Evolutionary conservation across 2,329 filamentous ascomycete species (phyloP), one percentile per base, ranked within the genome.

Genomic region (Hypomyces perniciosus): DNA sequence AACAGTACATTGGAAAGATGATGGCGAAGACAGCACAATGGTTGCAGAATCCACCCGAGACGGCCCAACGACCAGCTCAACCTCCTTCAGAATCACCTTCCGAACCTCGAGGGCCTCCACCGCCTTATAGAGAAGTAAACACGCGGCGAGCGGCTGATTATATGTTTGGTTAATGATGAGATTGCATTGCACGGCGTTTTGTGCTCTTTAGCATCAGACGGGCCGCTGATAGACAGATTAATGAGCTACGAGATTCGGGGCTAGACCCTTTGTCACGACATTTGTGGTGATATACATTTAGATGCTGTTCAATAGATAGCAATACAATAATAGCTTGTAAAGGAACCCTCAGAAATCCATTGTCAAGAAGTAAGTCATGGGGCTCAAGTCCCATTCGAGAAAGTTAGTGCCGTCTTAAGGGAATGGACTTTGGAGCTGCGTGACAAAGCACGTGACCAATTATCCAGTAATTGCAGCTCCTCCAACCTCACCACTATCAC

Each of bases 1-100:
- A 86, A 54, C 80, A 88, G 61, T 92, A 90, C 68, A 90, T 91
- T 65, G 71, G 77, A 20, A 83, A 80, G 63, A 84, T 91, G 75
- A 77, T 86, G 61, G 62, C 68, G 33, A 82, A 78, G 66, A 71
- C 78, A 30, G 65, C 68, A 9, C 56, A 63, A 46, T 73, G 70
- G 70, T 55, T 61, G 33, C 52, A 54, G 44, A 45, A 39, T 6
- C 38, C 42, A n/a, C 4, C 50, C 7, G 10, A 26, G 29, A 27
- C 46, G 4, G 51, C 46, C 27, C 52, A 52, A 12, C 56, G 5
- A 12, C 29, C 50, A 29, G 27, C 43, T 13, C 46, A 50, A 31
- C 46, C 44, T 9, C 12, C 53, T 13, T 13, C 44, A 30, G 46
- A 50, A 20, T 51, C 56, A 27, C 51, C 50, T 5, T 49, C 45